phyloP scores from a whole-genome alignment of 2,329 filamentous ascomycete species.

The Aspergillus carbonarius region DNA sequence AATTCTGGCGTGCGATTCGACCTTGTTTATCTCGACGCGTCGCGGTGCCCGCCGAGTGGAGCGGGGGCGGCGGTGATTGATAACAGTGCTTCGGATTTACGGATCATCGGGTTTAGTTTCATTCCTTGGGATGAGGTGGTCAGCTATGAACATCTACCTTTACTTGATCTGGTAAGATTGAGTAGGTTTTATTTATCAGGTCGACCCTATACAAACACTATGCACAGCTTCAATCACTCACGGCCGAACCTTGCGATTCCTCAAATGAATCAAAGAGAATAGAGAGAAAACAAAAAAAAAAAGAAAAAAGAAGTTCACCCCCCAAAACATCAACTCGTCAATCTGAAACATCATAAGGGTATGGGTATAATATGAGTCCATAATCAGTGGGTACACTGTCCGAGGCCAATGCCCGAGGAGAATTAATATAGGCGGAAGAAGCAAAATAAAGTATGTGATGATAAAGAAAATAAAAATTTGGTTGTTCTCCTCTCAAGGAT shows the following conservation, averaged over 20 bases:
- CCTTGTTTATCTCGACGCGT: no score
- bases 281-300: not conserved
- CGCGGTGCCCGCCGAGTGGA: no score
- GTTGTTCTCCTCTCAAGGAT: not conserved
- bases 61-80: no score
- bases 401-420: not conserved
- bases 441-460: constrained; percentile 21
- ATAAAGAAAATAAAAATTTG: not conserved
- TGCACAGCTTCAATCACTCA: constrained; percentile 4
- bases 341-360: constrained; percentile 25
- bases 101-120: no score
- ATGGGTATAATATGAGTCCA: constrained; percentile 30
- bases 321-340: constrained; percentile 33
- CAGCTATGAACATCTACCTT: no score
- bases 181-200: not conserved
- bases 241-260: constrained; percentile 1
- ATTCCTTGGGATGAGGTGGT: no score
- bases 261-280: no score
- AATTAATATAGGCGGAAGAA: constrained; percentile 12
- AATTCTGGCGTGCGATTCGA: not conserved
- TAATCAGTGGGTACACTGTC: constrained; percentile 18
- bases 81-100: no score
- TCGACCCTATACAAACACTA: constrained; percentile 9
- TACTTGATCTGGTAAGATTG: no score
- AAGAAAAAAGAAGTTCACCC: not conserved